Conservation (phyloP, 2,329 filamentous ascomycete species). For the Curvularia sp. region DNA sequence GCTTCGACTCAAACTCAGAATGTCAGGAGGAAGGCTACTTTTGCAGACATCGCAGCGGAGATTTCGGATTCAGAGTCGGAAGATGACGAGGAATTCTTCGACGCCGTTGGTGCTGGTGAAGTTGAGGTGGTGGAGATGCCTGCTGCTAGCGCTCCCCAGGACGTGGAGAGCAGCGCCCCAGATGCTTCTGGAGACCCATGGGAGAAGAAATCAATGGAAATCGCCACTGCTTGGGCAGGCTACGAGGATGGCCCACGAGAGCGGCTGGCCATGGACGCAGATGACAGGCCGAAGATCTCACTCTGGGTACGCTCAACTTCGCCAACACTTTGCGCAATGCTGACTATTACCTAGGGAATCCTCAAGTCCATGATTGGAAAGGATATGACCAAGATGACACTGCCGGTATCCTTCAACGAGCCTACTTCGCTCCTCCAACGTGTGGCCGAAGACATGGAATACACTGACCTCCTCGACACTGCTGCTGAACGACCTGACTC, state of each 20-base stretch:
- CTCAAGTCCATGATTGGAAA: conserved; percentile 99
- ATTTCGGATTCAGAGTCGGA: conserved; percentile 74
- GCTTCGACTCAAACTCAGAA: conserved; percentile 25
- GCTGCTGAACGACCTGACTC: conserved; percentile 86
- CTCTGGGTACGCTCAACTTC: conserved; percentile 73
- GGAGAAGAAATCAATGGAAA: conserved; percentile 64
- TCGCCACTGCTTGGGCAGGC: conserved; percentile 80
- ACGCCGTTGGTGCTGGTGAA: conserved; percentile 91
- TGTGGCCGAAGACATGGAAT: conserved; percentile 97
- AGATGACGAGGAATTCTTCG: conserved; percentile 93
- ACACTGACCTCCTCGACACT: conserved; percentile 87
- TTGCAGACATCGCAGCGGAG: conserved; percentile 72
- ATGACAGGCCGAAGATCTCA: conserved; percentile 91
- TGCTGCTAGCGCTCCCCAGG: conserved; percentile 36
- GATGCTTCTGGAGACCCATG: conserved; percentile 56
- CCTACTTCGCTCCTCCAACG: conserved; percentile 94
- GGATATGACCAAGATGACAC: conserved; percentile 99
- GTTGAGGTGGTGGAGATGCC: conserved; percentile 80
- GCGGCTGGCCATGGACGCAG: conserved; percentile 85
- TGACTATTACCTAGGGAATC: conserved; percentile 70
- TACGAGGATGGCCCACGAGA: conserved; percentile 88
- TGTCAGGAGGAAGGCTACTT: conserved; percentile 66
- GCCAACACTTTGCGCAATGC: conserved; percentile 12
- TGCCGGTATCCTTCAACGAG: conserved; percentile 98
- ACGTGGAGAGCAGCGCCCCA: conserved; percentile 46